Evolutionary conservation across 495 filamentous ascomycete genomes (phyloP).

Genomic region (Aspergillus haitiensis): DNA sequence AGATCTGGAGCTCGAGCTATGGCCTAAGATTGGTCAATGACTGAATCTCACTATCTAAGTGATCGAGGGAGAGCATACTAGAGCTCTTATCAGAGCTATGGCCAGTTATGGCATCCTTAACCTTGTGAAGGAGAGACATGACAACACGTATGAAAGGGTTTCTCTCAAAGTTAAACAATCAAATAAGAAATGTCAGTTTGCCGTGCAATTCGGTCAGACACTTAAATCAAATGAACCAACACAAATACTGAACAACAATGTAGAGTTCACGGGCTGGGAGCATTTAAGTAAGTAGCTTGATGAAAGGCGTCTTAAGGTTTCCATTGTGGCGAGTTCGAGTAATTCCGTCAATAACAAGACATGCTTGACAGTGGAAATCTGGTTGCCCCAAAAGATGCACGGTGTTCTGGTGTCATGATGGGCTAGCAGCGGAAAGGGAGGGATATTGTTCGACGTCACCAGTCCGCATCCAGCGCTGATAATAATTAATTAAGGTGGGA

Average conservation of each 20-base stretch:
- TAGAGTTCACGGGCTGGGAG: neutral
- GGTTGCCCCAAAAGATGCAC: neutral
- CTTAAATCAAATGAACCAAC: no score
- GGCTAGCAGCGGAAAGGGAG: neutral
- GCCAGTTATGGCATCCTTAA: conserved; percentile 65
- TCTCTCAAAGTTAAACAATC: no score
- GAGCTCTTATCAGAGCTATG: conserved; percentile 26
- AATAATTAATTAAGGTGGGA: no score
- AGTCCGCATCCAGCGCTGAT: neutral
- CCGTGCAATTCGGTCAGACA: no score
- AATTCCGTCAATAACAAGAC: neutral
- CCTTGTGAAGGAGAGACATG: conserved; percentile 75
- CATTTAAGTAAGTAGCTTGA: neutral
- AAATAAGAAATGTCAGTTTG: no score
- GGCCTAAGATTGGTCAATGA: conserved; percentile 14
- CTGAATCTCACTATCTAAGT: neutral
- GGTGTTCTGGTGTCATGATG: conserved; percentile 4
- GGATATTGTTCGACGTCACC: conserved; percentile 7
- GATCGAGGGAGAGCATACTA: conserved; percentile 6
- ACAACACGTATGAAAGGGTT: neutral
- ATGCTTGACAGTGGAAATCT: neutral
- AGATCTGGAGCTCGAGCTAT: conserved; percentile 40
- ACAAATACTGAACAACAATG: no score
- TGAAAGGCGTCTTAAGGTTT: neutral
- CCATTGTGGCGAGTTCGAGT: neutral